These are phyloP conservation scores for Suillus paluster DNA, from an alignment of 768 basidiomycete genomes.

Conservation along the genomic window DNA sequence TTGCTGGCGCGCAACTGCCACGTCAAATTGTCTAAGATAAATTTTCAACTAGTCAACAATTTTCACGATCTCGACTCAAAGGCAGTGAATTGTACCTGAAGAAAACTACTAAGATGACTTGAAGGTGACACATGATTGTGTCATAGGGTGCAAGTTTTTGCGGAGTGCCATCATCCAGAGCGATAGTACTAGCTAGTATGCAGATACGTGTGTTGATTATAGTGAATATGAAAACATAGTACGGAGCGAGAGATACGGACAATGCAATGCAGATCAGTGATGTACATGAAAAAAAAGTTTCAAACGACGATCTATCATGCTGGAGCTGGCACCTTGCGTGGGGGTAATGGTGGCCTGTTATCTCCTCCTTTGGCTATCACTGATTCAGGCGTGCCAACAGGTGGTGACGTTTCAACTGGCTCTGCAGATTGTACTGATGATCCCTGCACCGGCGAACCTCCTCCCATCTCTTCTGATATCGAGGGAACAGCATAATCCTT, in stretches of 20 bases:
- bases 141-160: not conserved
- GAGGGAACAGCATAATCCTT: slow-evolving; percentile 25
- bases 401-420: slow-evolving; percentile 2
- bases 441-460: slow-evolving; percentile 27
- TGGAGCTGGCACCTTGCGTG: slow-evolving; percentile 27
- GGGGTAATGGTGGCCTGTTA: slow-evolving; percentile 39
- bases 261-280: slow-evolving; percentile 6
- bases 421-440: slow-evolving; percentile 11
- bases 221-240: slow-evolving; percentile 3
- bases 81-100: not conserved
- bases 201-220: slow-evolving; percentile 12
- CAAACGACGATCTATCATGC: slow-evolving; percentile 12
- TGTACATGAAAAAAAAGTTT: slow-evolving; percentile 2
- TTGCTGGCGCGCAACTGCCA: too few species aligned
- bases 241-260: not conserved
- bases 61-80: too few species aligned
- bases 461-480: slow-evolving; percentile 43
- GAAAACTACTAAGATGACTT: too few species aligned
- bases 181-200: not conserved
- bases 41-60: too few species aligned
- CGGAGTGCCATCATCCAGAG: not conserved
- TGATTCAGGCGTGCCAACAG: slow-evolving; percentile 12
- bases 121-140: not conserved
- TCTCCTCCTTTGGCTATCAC: slow-evolving; percentile 8
- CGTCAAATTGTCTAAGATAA: too few species aligned